Evolutionary conservation across 1,284 basidiomycete genomes (phyloP), one percentile per base, ranked within the genome.

Genomic region (Naganishia sp.): DNA sequence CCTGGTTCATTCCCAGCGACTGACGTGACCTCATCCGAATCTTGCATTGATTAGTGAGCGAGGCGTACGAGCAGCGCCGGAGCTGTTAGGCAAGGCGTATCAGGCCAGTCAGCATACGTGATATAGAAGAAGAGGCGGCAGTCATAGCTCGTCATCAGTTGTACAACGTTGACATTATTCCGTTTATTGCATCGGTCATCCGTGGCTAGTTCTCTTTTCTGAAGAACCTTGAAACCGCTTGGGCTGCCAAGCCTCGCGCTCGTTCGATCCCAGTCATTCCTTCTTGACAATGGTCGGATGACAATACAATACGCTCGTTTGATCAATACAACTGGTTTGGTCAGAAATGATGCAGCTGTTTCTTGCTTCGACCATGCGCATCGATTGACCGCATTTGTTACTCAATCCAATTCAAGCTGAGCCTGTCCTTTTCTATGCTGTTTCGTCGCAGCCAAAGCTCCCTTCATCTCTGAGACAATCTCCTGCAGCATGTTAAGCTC

Each of bases 41-140:
- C 5, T 31, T n/a, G 7, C n/a, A 45, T 18, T 46, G 25, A 69
- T 4, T 69, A 90, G 89, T 69, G 89, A 91, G 75, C 83, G 88
- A 45, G 90, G 89, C 18, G 82, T 86, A 13, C 80, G 87, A 69
- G 79, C 80, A 56, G 88, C 82, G n/a, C 84, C 87, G 15, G 84
- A 85, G 65, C 77, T 91, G 48, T 79, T 91, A 7, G 78, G 78
- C 49, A 72, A 70, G 54, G 46, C 55, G 21, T 65, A 65, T 33
- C 21, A 61, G 43, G 59, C 48, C 25, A 61, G 59, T 33, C 48
- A 52, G 59, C 25, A 7, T 48, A 28, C 28, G 15, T 48, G 31
- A 59, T 18, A 48, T 28, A 28, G 49, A 50, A 25, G 6, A 50
- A 9, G 36, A 39, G 13, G 36, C 36, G 36, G 3, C 43, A 48